Evolutionary conservation across 345 rosid species (phyloP), one percentile per base, ranked within the genome.

Genomic region (Kandelia obovata): DNA sequence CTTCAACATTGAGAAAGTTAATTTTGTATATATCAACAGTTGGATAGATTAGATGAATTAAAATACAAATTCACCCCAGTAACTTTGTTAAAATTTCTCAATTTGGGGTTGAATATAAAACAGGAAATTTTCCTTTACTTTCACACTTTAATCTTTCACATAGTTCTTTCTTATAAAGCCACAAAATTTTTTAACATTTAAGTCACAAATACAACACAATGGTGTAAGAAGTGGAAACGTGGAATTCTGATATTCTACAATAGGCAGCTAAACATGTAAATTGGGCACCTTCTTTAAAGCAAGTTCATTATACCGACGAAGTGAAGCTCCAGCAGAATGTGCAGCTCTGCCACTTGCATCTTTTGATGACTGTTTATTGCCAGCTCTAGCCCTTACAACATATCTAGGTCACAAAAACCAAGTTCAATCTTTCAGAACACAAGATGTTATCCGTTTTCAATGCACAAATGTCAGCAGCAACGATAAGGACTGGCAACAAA

Each of bases 381-480:
- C 99, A 71, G 99, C 96, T 92, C 86, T 95, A 68, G 97, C 98
- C 85, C 99, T 86, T 70, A 95, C 96, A 31, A 92, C 96, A 55
- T 95, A 95, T 80, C 99, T 95, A 78, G 65, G 80, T 37, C 66
- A 78, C 66, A 73, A 37, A 51, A 60, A 70, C 30, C 17, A 7
- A 52, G 32, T 58, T 69, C 64, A 67, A 23, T 31, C 51, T 65
- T 55, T 9, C 49, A 57, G 30, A 26, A 21, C 20, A 19, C 59
- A 25, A 56, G 23, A 55, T 7, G 10, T n/a, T 8, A 55, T n/a
- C 2, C 4, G 26, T 53, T 53, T n/a, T 34, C 37, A 53, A 53
- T 23, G 58, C 27, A 17, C 28, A 17, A 17, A 8, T 11, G 13
- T 16, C 26, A 56, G 59, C 30, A 25, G 30, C 59, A 56, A 10